phyloP scores from a whole-genome alignment of 306 rosid genomes.

The Quercus rubra region DNA sequence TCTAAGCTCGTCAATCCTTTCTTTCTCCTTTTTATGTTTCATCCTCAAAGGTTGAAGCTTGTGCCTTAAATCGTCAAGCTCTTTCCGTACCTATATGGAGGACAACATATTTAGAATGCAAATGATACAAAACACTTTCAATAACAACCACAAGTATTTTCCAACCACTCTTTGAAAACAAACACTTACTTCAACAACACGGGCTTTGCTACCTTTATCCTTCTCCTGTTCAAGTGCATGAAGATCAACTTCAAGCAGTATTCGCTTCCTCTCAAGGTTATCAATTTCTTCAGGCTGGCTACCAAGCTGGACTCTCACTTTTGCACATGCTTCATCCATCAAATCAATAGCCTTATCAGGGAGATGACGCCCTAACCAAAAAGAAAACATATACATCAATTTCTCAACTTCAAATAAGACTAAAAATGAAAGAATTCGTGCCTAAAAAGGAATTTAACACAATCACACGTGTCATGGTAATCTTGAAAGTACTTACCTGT shows the following conservation, averaged over 20 bases:
- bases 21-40: constrained; percentile 80
- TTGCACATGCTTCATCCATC: constrained; percentile 91
- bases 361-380: constrained; percentile 73
- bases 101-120: too few relatives aligned
- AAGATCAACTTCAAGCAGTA: constrained; percentile 79
- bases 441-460: neutral
- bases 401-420: neutral
- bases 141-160: neutral
- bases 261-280: constrained; percentile 70
- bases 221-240: constrained; percentile 87
- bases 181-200: constrained; percentile 69
- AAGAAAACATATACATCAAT: neutral
- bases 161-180: neutral
- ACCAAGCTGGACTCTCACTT: constrained; percentile 91
- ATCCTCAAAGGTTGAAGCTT: constrained; percentile 85
- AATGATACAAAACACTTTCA: too few relatives aligned
- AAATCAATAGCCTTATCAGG: constrained; percentile 95
- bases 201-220: constrained; percentile 91
- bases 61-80: constrained; percentile 81
- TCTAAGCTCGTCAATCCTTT: constrained; percentile 73
- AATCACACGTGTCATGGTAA: neutral
- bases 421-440: too few relatives aligned
- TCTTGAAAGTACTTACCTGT: constrained; percentile 42
- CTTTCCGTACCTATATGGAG: constrained; percentile 68
- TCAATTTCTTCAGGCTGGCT: constrained; percentile 98